Conservation (phyloP, 108 stramenopile species). For the Bacterosira constricta region DNA sequence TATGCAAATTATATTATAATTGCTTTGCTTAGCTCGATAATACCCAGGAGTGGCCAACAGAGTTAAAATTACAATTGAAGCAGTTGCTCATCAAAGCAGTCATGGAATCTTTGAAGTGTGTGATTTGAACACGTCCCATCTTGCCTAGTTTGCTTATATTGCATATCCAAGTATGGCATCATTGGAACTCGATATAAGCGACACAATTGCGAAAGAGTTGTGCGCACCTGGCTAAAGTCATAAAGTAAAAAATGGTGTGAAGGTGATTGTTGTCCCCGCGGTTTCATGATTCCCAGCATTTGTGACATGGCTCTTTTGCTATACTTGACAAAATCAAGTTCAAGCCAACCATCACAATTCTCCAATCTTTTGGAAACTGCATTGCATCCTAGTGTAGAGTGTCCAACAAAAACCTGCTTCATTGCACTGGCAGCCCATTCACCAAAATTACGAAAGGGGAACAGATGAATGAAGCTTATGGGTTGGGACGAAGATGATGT, state of each 20-base stretch:
- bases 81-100: slow-evolving; percentile 17
- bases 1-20: too few relatives aligned
- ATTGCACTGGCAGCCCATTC: slow-evolving; percentile 8
- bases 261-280: neutral
- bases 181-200: neutral
- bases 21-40: too few relatives aligned
- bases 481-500: neutral
- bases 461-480: slow-evolving; percentile 5
- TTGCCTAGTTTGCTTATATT: slow-evolving; percentile 11
- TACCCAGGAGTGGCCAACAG: too few relatives aligned
- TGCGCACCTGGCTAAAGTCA: neutral
- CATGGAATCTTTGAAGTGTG: slow-evolving; percentile 4
- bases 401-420: slow-evolving; percentile 16
- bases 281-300: neutral
- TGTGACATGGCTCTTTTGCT: slow-evolving; percentile 6
- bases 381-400: slow-evolving; percentile 3
- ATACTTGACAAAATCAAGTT: slow-evolving; percentile 15
- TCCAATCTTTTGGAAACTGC: neutral
- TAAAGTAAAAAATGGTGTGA: slow-evolving; percentile 10
- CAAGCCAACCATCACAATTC: slow-evolving; percentile 1
- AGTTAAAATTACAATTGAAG: neutral
- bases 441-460: slow-evolving; percentile 17
- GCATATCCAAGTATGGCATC: slow-evolving; percentile 12
- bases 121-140: neutral
- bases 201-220: slow-evolving; percentile 5